Base-by-base conservation (phyloP, 2,329 filamentous ascomycete genomes). In the Neurospora sp. region DNA sequence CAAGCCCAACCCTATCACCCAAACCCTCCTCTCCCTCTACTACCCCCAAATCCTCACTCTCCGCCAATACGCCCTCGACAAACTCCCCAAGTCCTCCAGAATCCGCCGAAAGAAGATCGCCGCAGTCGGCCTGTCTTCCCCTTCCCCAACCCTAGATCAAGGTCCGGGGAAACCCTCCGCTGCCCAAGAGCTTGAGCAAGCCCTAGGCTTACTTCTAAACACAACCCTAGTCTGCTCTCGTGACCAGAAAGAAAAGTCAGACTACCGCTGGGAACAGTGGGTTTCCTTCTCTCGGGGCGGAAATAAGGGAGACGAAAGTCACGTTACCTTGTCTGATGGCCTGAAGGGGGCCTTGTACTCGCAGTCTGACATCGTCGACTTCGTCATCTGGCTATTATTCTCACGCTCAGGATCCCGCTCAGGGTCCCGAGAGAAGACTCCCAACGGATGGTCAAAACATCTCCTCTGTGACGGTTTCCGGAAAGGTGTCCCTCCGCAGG, bases 391-490 rank as follows among this genome's bases (percentile, higher is more conserved):
- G 88, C 84, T 87, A 10, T 82, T 97, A 1, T 97, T 97, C 78
- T 87, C 86, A 12, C n/a, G 41, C n/a, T 11, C 41, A 11, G 41
- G 4, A 19, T 46, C n/a, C 8, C 33, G 33, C 33, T 33, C 33
- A 6, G 33, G 5, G 6, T 43, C 17, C 37, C 80, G 79, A 8
- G 2, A 28, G 3, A 28, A 52, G 43, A 23, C 17, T 6, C 23
- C 23, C 2, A 57, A 57, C 6, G 46, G 46, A 17, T 62, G 52
- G 70, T 89, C 91, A 1, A 86, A 87, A 67, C 92, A 97, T 80
- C 76, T 97, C 5, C 85, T 99, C 4, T 94, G 92, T 74, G 90
- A 97, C 82, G 95, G 95, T 33, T 97, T 90, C 75, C 88, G 90
- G 75, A 87, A 84, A 74, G 77, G 80, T 69, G 65, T 40, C 5